Evolutionary conservation across 352 stramenopile species (phyloP), one percentile per base, ranked within the genome.

Genomic region (Pythium vanterpoolii): DNA sequence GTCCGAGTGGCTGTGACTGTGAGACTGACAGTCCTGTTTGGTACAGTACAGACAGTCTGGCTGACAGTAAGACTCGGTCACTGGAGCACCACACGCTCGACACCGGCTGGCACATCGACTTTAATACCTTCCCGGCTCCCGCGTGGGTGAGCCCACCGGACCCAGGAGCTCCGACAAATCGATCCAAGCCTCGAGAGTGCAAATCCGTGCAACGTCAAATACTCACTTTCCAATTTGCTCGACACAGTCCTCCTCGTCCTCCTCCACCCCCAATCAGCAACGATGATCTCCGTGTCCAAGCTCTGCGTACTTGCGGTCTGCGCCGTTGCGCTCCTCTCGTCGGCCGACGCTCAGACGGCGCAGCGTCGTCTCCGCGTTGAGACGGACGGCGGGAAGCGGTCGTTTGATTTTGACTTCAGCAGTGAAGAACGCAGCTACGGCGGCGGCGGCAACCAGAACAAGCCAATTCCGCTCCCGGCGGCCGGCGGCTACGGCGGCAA

Each of bases 261-360:
- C n/a, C n/a, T n/a, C n/a, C n/a, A n/a, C n/a, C n/a, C n/a, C n/a
- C n/a, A n/a, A n/a, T n/a, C n/a, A n/a, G n/a, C 33, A 39, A 44
- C 13, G 13, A 47, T 47, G 40, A 47, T 47, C 40, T 47, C 40
- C 2, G 40, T 21, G 24, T 53, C 46, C 46, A 53, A 53, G 46
- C 46, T 39, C 46, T 40, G 40, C 28, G 40, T 47, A 10, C 40
- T 47, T 21, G 40, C 21, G 13, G 40, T 28, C 18, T 47, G 40
- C 40, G 40, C 40, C 13, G 40, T 21, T 19, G 40, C 40, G 40
- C 40, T 47, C 40, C 13, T 47, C 28, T 34, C 24, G 27, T 24
- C 46, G 3, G 6, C 46, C 14, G 46, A 53, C 18, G 26, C 26
- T 5, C 46, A 34, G 16, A 18, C 28, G 16, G 9, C 14, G n/a